Evolutionary conservation across 805 yeast species (phyloP), one percentile per base, ranked within the genome.

Genomic region (Yamadazyma phyllophila): DNA sequence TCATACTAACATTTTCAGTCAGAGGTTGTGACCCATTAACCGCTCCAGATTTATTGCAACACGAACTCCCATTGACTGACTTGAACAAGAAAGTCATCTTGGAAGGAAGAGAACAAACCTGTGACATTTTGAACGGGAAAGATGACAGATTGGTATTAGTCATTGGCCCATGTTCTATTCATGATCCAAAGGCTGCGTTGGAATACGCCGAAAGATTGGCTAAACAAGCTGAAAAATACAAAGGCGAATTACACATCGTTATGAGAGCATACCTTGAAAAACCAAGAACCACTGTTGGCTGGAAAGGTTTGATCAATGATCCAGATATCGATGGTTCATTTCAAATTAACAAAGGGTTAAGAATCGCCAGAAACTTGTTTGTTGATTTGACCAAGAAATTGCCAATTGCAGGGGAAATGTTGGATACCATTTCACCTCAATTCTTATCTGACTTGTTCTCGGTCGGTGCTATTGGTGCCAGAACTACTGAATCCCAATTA

Each of bases 231-330:
- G 85, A 82, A 31, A 88, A 87, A 65, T 77, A 88, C 52, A 67
- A 81, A 50, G 80, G 75, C 44, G 98, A 92, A 54, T 76, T 92
- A 46, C 85, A 83, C 45, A 79, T 92, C 48, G 80, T 92, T 53
- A 92, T 92, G 99, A 85, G 99, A 74, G 98, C 98, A 6, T 92
- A 92, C 78, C 77, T 92, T 56, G 99, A 92, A 73, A 92, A 92
- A 71, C 99, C 99, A 60, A 85, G 99, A 76, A 92, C 99, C 52
- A 92, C 98, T 17, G 98, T 92, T 45, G 99, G 99, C 54, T 92
- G 99, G 99, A 92, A 92, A 71, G 99, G 99, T 59, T 76, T 92
- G 60, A 90, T 92, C 65, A 92, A 92, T 67, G 99, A 92, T 69
- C 99, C 99, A 39, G 96, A 92, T 61, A 81, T 92, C 50, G 88